phyloP scores from a whole-genome alignment of 257 asterid genomes.

The Cynanchum wilfordii region DNA sequence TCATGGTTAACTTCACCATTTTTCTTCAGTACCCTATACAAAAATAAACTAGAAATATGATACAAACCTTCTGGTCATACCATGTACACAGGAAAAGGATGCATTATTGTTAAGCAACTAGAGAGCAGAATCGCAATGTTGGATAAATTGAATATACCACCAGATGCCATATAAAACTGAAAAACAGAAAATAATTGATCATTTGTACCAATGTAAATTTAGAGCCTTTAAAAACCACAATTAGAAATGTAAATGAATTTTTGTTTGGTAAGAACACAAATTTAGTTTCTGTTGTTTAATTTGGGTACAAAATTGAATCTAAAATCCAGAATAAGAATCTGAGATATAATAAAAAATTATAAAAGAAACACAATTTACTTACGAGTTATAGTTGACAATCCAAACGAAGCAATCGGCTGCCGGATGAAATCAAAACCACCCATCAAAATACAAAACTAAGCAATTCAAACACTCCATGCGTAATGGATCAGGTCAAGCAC shows the following conservation, averaged over 20 bases:
- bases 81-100: not conserved
- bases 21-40: conserved; percentile 13
- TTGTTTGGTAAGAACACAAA: not conserved
- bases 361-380: not conserved
- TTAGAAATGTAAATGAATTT: too few relatives aligned
- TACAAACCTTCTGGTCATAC: not conserved
- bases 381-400: not conserved
- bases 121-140: not conserved
- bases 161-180: not conserved
- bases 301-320: not conserved
- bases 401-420: not conserved
- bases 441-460: not conserved
- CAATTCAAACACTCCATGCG: not conserved
- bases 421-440: not conserved
- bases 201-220: not conserved
- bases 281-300: not conserved
- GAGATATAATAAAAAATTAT: not conserved
- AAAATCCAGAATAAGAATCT: not conserved
- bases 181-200: not conserved
- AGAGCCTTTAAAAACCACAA: not conserved
- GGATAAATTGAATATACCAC: not conserved
- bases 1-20: conserved; percentile 93
- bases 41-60: not conserved
- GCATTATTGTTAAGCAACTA: not conserved
- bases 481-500: not conserved